Evolutionary conservation across 306 rosid species (phyloP), one percentile per base, ranked within the genome.

Genomic region (Cucurbita ficifolia): DNA sequence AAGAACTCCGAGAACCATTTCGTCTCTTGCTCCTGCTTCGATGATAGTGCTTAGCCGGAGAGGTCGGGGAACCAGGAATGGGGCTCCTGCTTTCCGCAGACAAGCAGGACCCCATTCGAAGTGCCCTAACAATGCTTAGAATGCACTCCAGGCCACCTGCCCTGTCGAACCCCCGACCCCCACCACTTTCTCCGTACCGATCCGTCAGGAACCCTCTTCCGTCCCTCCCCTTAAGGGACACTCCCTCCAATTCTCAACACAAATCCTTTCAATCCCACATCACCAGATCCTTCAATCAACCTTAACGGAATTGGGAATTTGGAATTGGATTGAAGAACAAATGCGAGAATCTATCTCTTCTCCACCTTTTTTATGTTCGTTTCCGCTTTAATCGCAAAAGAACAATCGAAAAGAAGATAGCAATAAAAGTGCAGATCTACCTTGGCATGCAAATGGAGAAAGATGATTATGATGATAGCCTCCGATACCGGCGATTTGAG

Each of bases 61-160:
- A 76, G 16, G 83, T 76, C 8, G 98, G 87, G 4, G 97, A 82
- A 52, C 75, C 77, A 58, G 95, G 86, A 76, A 75, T 75, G 33
- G 98, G 96, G 95, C 88, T 86, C 96, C 96, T 87, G 95, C 96
- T 87, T 79, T 94, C 99, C 57, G 79, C 83, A 70, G 99, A 91
- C 76, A 95, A 88, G 96, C 99, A 95, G 99, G 99, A 95, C 88
- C 99, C 99, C 99, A 95, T 95, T 78, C 96, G 84, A 38, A 95
- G 97, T 82, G 92, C 96, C 91, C 97, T 91, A 77, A 95, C 84
- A 67, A 91, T 84, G 74, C 81, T 78, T 17, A 91, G 77, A 81
- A 95, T 77, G 89, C 99, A 95, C 88, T 95, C 99, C 96, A 95
- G 86, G 61, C 82, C 96, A 85, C 79, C 92, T 57, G 80, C 81